Percentiles rank a stretch among this genome's conserved stretches.
These are phyloP conservation scores for Papiliotrema laurentii DNA, from an alignment of 1,284 basidiomycete genomes.

Conservation along the genomic window DNA sequence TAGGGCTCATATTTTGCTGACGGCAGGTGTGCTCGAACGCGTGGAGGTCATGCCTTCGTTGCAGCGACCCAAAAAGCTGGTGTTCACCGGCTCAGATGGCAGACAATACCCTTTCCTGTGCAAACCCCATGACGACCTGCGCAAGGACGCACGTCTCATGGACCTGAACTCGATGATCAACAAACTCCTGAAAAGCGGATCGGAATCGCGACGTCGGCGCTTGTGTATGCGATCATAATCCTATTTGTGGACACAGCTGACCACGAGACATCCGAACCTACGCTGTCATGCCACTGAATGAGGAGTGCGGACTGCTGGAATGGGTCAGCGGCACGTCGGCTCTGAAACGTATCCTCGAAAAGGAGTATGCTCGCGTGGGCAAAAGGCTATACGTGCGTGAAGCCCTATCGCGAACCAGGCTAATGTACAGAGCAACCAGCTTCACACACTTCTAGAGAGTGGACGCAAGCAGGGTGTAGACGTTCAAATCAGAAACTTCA, in stretches of 20 bases:
- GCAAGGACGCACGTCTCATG: conserved; percentile 97
- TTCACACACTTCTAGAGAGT: conserved; percentile 56
- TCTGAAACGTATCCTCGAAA: conserved; percentile 70
- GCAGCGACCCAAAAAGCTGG: conserved; percentile 88
- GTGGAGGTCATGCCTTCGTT: conserved; percentile 91
- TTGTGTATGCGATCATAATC: conserved; percentile 57
- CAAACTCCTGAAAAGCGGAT: conserved; percentile 89
- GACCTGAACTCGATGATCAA: conserved; percentile 99
- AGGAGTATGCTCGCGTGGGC: conserved; percentile 64
- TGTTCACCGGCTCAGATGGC: conserved; percentile 78
- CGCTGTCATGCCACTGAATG: conserved; percentile 92
- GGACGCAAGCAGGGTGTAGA: conserved; percentile 56
- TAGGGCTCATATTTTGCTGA: no score
- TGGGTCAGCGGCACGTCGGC: conserved; percentile 96
- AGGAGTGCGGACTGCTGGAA: conserved; percentile 96
- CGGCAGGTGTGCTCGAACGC: conserved; percentile 74
- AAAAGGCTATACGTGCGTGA: conserved; percentile 61
- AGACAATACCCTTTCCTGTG: conserved; percentile 86
- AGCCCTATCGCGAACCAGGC: not conserved
- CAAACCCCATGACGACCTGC: conserved; percentile 95
- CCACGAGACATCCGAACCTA: conserved; percentile 85
- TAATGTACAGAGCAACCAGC: conserved; percentile 50
- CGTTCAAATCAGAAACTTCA: conserved; percentile 61
- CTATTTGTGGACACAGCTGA: conserved; percentile 5
- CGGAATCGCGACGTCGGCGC: conserved; percentile 83